Evolutionary conservation across 2,329 filamentous ascomycete genomes (phyloP), one percentile per base, ranked within the genome.

Genomic region (Dothistroma septosporum): DNA sequence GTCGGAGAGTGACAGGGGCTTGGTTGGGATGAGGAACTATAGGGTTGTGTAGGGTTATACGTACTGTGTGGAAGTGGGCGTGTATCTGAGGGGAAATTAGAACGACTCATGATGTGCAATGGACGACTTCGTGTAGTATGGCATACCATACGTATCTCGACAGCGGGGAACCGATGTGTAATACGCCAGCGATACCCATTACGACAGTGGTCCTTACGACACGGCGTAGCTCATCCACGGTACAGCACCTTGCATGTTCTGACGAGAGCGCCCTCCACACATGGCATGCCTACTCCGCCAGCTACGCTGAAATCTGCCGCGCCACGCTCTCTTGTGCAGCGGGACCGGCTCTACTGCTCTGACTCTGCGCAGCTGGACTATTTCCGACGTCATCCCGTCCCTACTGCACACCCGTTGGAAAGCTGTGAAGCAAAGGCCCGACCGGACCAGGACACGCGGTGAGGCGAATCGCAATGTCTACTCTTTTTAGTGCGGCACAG

Each of bases 301-400:
- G 63, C 50, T 62, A 55, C 37, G 59, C 59, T 44, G 62, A 35
- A 9, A 60, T 48, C 22, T 61, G 56, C 52, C 19, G 60, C 16
- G 35, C 3, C 8, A 11, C 14, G 35, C 11, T 12, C 35, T 11
- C 16, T 12, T 9, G n/a, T 12, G 57, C 46, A n/a, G 60, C 55
- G 46, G 73, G 66, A 57, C 73, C 72, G 76, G 91, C 90, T 73
- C 89, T 90, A 80, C 91, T 96, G 83, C 92, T 93, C 80, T 96
- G 92, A 83, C 96, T 97, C 75, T 97, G 93, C 68, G 93, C 93
- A 77, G 95, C 91, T 66, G 91, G 96, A 74, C 91, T 96, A 70
- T 89, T 37, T 16, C 1, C 11, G 9, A 37, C 11, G 35, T 37
- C 24, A 28, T 28, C 24, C 24, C 24, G 6, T 37, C 16, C 35